These are phyloP conservation scores for Hyaloscypha variabilis DNA, from an alignment of 495 filamentous ascomycete species.

Conservation along the genomic window DNA sequence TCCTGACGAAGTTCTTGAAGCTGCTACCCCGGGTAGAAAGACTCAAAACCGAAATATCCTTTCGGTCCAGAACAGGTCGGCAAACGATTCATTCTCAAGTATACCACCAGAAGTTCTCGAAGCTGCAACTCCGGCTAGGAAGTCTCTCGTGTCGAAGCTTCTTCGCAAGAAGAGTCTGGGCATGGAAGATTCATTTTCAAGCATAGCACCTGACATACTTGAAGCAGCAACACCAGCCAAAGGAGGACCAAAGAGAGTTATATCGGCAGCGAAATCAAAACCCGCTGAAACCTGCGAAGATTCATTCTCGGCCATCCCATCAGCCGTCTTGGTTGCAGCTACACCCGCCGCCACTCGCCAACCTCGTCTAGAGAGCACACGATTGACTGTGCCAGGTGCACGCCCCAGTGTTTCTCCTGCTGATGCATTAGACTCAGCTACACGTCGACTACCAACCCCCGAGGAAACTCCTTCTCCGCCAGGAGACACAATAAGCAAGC, in stretches of 20 bases:
- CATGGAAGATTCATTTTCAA: constrained; percentile 39
- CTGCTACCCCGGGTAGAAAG: constrained; percentile 43
- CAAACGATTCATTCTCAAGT: constrained; percentile 49
- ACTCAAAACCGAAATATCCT: constrained; percentile 15
- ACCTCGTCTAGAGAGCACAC: background rate
- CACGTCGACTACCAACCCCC: constrained; percentile 49
- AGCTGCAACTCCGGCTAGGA: constrained; percentile 43
- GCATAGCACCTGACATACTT: constrained; percentile 20
- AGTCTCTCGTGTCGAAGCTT: constrained; percentile 18
- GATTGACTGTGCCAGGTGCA: constrained; percentile 14
- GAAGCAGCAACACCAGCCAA: constrained; percentile 29
- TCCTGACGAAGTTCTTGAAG: constrained; percentile 45
- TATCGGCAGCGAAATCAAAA: background rate
- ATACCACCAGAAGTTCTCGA: constrained; percentile 48
- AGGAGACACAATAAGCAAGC: constrained; percentile 20
- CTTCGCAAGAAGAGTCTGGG: constrained; percentile 1
- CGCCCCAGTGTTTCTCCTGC: background rate
- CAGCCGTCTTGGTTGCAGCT: constrained; percentile 47
- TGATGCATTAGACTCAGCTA: background rate
- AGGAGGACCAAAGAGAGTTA: constrained; percentile 13
- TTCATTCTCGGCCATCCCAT: constrained; percentile 54
- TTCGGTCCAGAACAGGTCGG: background rate
- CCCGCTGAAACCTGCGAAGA: constrained; percentile 42
- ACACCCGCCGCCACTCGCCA: constrained; percentile 41
- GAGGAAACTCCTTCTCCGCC: constrained; percentile 56